Percentiles rank a stretch among this genome's conserved stretches.
Conservation (phyloP, 371 early-diverging fungal genomes). For the Mycotypha africana region DNA sequence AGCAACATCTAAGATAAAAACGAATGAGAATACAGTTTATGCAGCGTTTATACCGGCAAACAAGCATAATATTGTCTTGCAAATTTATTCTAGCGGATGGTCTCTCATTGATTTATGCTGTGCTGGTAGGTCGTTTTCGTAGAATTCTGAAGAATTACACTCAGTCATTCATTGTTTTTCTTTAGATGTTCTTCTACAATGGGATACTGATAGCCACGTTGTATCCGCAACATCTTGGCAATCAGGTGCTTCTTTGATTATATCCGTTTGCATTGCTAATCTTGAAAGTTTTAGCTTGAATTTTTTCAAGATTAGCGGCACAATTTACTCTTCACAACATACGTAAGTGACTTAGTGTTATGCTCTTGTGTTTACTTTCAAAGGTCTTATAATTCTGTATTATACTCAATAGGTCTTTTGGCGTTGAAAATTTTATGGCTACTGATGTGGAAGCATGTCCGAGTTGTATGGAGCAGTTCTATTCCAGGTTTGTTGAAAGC, state of each 20-base stretch:
- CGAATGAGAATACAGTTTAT: conserved; percentile 6
- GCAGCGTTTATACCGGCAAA: conserved; percentile 3
- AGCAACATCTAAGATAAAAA: background rate
- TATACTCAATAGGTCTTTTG: too few species aligned
- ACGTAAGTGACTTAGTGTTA: too few species aligned
- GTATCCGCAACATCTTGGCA: conserved; percentile 12
- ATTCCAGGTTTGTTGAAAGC: too few species aligned
- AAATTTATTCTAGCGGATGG: conserved; percentile 7
- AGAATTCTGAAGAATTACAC: too few species aligned
- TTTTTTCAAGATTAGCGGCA: background rate
- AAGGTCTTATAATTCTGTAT: too few species aligned
- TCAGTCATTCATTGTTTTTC: too few species aligned
- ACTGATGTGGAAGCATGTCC: conserved; percentile 1
- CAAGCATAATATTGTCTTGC: background rate
- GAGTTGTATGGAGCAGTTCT: conserved; percentile 13
- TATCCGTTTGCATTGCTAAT: conserved; percentile 3
- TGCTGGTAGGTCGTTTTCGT: too few species aligned
- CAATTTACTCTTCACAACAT: too few species aligned
- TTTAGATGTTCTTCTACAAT: too few species aligned
- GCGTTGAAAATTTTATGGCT: background rate
- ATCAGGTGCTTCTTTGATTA: too few species aligned
- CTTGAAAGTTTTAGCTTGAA: background rate
- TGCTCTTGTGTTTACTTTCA: too few species aligned
- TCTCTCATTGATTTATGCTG: conserved; percentile 2
- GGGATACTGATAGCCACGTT: background rate